Conservation (phyloP, 2,329 filamentous ascomycete genomes). For the Penicillium verrucosum region DNA sequence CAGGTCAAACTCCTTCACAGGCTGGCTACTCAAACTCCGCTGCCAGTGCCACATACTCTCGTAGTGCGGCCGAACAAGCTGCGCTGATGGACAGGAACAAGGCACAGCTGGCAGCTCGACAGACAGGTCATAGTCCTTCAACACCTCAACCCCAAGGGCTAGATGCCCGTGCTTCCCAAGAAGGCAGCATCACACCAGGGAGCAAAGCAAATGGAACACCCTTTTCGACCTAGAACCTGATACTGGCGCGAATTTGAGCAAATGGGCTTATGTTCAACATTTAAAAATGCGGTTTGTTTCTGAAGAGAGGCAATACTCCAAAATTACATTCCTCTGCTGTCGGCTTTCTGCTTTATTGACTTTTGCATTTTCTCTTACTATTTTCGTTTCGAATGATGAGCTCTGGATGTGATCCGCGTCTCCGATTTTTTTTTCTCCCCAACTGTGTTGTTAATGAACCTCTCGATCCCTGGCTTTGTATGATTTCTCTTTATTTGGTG, state of each 20-base stretch:
- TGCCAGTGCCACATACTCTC: conserved; percentile 35
- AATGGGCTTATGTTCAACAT: neutral
- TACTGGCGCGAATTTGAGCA: neutral
- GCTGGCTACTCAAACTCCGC: conserved; percentile 35
- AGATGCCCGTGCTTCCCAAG: conserved; percentile 31
- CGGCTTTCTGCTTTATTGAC: neutral
- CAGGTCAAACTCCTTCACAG: conserved; percentile 32
- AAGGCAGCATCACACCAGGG: conserved; percentile 35
- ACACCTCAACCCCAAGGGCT: conserved; percentile 33
- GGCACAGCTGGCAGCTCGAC: conserved; percentile 34
- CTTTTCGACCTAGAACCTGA: conserved; percentile 19
- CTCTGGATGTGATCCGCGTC: neutral
- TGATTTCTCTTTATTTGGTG: conserved; percentile 15
- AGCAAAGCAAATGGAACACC: conserved; percentile 34
- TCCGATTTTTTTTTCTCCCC: conserved; percentile 4
- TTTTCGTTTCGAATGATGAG: neutral
- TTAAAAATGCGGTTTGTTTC: conserved; percentile 5
- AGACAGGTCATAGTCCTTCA: conserved; percentile 31
- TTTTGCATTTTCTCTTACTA: neutral
- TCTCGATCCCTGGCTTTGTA: conserved; percentile 15
- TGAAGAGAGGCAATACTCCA: neutral
- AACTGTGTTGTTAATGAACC: conserved; percentile 21
- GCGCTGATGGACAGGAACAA: conserved; percentile 39
- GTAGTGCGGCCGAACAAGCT: conserved; percentile 42
- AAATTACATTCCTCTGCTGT: neutral